Percentiles rank a stretch among this genome's conserved stretches.
These are phyloP conservation scores for Roridomyces roridus DNA, from an alignment of 768 basidiomycete genomes.

Conservation along the genomic window DNA sequence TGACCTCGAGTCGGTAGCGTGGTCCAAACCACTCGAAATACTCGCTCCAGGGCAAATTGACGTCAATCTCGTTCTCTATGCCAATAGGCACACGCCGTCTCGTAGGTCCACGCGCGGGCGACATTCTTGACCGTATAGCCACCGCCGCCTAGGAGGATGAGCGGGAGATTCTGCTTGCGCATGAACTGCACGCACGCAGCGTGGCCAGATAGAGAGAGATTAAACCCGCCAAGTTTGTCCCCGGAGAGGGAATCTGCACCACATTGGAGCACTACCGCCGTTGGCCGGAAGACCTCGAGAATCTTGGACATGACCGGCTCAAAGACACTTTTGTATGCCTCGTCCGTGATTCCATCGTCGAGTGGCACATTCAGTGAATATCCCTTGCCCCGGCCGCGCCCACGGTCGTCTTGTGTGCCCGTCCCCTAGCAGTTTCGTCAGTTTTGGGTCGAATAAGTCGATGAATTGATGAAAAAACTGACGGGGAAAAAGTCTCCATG, in stretches of 20 bases:
- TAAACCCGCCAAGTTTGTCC: slow-evolving; percentile 96
- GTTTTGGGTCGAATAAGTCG: no score
- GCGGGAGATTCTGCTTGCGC: slow-evolving; percentile 79
- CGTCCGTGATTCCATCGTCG: slow-evolving; percentile 93
- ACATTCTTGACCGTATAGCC: slow-evolving; percentile 99
- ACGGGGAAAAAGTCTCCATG: slow-evolving; percentile 95
- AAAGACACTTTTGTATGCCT: slow-evolving; percentile 84
- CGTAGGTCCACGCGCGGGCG: slow-evolving; percentile 92
- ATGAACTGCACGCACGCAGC: slow-evolving; percentile 90
- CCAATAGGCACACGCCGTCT: slow-evolving; percentile 95
- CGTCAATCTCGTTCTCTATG: slow-evolving; percentile 76
- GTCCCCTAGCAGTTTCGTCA: no score
- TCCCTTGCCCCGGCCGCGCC: slow-evolving; percentile 81
- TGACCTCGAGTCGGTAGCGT: slow-evolving; percentile 90
- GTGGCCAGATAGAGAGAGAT: slow-evolving; percentile 94
- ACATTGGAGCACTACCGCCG: slow-evolving; percentile 91
- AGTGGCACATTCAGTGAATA: slow-evolving; percentile 94
- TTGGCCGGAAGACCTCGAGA: slow-evolving; percentile 86
- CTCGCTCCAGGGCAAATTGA: slow-evolving; percentile 83
- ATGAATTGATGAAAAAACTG: no score
- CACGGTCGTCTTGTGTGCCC: slow-evolving; percentile 83
- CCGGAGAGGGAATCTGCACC: slow-evolving; percentile 96
- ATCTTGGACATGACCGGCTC: slow-evolving; percentile 91
- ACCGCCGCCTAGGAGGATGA: slow-evolving; percentile 93
- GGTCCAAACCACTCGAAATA: slow-evolving; percentile 99